Evolutionary conservation across 352 stramenopile species (phyloP), one percentile per base, ranked within the genome.

Genomic region (Pythium myriotylum): DNA sequence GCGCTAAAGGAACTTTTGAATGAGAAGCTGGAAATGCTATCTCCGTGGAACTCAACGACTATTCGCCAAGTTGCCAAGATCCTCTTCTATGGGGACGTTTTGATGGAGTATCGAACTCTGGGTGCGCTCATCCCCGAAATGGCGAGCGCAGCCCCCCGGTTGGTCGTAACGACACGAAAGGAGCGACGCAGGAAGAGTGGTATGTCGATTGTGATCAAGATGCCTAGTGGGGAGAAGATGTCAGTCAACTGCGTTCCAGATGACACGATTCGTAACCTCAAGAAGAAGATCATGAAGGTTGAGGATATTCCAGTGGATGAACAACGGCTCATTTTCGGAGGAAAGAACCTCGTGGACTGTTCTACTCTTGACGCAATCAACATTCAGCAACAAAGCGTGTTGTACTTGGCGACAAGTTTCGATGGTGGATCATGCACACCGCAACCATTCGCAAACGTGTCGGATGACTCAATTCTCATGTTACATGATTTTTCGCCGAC

Each of bases 391-490:
- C 33, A 39, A 17, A 47, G 22, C n/a, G 39, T 22, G 17, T 4
- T 58, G 5, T 23, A 58, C 32, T 37, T 58, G 51, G 39, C 27
- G 35, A 12, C 39, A 1, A 33, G 33, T 39, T 39, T 58, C 12
- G 9, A 37, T 1, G 51, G 37, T 4, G 51, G 51, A 2, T 35
- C 8, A 10, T 37, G 22, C 1, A n/a, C 3, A 2, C 8, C 19
- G 16, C 13, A 37, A 8, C 22, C 2, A 3, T 59, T 59, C 26
- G 52, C 52, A 12, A 26, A 59, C 19, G 14, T 59, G 13, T 29
- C 52, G 29, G 10, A 47, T 13, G 41, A 47, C 41, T 24, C 41
- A 7, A 47, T 24, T 20, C 41, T 47, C 41, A 24, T 47, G 41
- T 7, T 47, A 7, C n/a, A 13, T 5, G 20, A 47, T 13, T 47